Percentiles rank a stretch among this genome's conserved stretches.
Evolutionary conservation across 805 yeast genomes (phyloP).

Genomic region (Zygosaccharomyces pseudorouxii): DNA sequence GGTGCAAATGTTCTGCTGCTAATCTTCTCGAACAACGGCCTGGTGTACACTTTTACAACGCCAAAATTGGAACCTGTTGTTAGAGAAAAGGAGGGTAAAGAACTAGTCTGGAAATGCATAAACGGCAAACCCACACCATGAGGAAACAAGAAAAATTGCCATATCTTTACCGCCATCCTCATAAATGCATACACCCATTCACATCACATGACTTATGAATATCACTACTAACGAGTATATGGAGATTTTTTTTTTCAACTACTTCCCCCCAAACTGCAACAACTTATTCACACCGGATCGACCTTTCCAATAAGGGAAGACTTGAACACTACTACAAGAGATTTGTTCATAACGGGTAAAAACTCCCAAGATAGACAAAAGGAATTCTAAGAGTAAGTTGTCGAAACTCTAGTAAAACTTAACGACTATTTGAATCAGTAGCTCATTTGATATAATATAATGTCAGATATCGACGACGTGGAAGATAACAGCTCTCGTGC

Average conservation of each 20-base stretch:
- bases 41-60: constrained; percentile 94
- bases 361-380: constrained; percentile 16
- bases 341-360: constrained; percentile 16
- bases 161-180: background rate
- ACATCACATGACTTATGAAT: background rate
- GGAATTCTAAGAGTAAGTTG: constrained; percentile 2
- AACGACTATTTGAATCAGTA: background rate
- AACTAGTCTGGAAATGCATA: constrained; percentile 87
- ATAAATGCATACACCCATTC: background rate
- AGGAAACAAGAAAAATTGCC: constrained; percentile 51
- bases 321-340: constrained; percentile 9
- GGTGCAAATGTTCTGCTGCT: constrained; percentile 92
- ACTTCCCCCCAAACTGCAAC: constrained; percentile 4
- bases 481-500: constrained; percentile 15
- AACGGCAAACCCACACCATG: constrained; percentile 59
- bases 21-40: constrained; percentile 91
- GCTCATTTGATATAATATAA: background rate
- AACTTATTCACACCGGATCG: constrained; percentile 7
- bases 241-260: constrained; percentile 2
- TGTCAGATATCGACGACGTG: constrained; percentile 17
- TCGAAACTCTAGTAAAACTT: background rate
- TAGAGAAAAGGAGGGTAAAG: constrained; percentile 90
- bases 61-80: constrained; percentile 95
- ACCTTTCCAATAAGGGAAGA: constrained; percentile 18
- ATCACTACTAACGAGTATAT: constrained; percentile 34